Base-by-base conservation (phyloP, 2,329 filamentous ascomycete genomes). In the Akanthomyces lecanii region DNA sequence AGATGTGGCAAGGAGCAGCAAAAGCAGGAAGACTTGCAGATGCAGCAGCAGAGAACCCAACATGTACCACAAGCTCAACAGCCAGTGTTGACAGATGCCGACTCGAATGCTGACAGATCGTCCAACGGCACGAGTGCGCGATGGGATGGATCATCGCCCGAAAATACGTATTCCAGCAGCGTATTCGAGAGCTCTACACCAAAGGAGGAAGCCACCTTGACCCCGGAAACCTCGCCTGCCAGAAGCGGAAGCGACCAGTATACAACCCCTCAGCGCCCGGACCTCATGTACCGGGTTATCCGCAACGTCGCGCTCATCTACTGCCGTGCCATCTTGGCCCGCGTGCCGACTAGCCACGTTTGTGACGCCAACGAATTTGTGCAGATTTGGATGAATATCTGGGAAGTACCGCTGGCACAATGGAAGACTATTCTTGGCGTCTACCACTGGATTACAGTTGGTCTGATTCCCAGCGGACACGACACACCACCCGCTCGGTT, bases 361-460 rank as follows among this genome's bases (percentile, higher is more conserved):
- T 79, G 81, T 61, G 72, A 71, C 3, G 64, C 72, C 4, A 65
- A 68, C 10, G 78, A 81, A 50, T 78, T 81, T 63, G 62, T 73
- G 11, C 67, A 69, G 50, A 74, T 84, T 5, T 85, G 81, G 81
- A 72, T 71, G 16, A 75, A 75, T 3, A 72, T 78, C 12, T 83
- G 81, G 81, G 73, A 76, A 21, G 76, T 81, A 5, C 76, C 78
- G 1, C 71, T 82, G 40, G 70, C 76, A 3, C 74, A 72, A 5
- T 82, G 81, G 81, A 78, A 79, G 63, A 69, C 73, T 2, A 72
- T 80, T 28, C 71, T 81, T 16, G 81, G 81, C 38, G 76, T 85
- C 16, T 80, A 81, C 61, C 71, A 76, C 56, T 84, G 81, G 81
- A 70, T 81, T 28, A 71, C 79, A 65, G 65, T 82, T 53, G 74